Base-by-base conservation (phyloP, 116 monocot genomes). In the Papilionanthe hybrid region DNA sequence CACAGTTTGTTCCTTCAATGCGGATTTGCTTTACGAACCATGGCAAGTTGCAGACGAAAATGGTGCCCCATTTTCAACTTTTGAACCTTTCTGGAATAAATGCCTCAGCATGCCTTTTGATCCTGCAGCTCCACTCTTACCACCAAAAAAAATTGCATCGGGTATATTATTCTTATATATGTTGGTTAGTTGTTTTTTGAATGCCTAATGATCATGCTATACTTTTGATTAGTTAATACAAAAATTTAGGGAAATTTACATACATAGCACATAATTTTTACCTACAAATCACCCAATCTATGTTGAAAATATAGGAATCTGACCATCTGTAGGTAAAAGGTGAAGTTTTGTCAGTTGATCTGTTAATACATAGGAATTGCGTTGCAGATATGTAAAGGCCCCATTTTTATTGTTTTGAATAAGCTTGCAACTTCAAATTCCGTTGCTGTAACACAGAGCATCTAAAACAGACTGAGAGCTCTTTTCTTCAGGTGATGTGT, bases 71-170 rank as follows among this genome's bases (percentile, higher is more conserved):
- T 94, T 98, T 81, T 77, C 81, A 10, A 98, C 91, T 30, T 98
- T 94, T 89, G 83, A 72, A 17, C 86, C 85, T 29, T 98, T 98
- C 79, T 98, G 94, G 98, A 93, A 91, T 75, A 94, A 86, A 85
- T 94, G 94, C 76, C 91, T 98, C 25, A 88, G 86, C 85, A 94
- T 98, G 98, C 92, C 94, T 42, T 88, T 87, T 85, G 98, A 98
- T 78, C 98, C 98, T 27, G 88, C 89, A 20, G 88, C 98, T 13
- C 93, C 93, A 4, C 73, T 92, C 53, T 84, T 94, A 11, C 98
- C 98, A 42, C 94, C 94, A 2, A 98, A 94, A 72, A 85, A 80
- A 78, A 90, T 98, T 55, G 76, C 67, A 60, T 82, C 87, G 77
- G 94, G 96, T 92, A 76, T 47, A 32, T 67, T 37, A 37, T 37